phyloP scores from a whole-genome alignment of 129 eudicot species.

The Helianthus tuberosus region DNA sequence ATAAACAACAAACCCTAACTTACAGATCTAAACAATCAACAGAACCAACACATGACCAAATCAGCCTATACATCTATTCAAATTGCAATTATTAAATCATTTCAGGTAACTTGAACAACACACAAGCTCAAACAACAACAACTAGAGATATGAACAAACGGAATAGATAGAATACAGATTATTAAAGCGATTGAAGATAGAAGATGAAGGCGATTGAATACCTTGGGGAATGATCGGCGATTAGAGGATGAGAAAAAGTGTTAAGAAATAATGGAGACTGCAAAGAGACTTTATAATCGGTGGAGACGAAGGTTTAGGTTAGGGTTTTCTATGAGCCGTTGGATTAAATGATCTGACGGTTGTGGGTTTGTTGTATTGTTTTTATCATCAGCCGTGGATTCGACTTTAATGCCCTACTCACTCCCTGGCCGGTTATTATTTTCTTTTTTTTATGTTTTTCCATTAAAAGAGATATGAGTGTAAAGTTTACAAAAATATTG shows the following conservation, averaged over 20 bases:
- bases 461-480: too few relatives aligned
- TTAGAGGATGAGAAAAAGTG: background rate
- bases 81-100: background rate
- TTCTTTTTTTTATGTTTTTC: too few relatives aligned
- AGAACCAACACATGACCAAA: background rate
- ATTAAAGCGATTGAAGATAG: background rate
- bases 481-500: too few relatives aligned
- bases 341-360: slow-evolving; percentile 7
- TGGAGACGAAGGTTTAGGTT: background rate
- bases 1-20: too few relatives aligned
- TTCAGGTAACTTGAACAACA: background rate
- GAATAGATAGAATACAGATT: background rate
- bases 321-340: slow-evolving; percentile 10
- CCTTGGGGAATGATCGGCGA: slow-evolving; percentile 11
- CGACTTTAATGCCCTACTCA: slow-evolving; percentile 1
- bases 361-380: background rate
- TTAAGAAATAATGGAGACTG: background rate
- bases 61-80: background rate
- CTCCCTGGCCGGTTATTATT: background rate
- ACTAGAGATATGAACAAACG: background rate
- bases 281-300: slow-evolving; percentile 12
- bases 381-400: slow-evolving; percentile 12
- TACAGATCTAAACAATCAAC: too few relatives aligned
- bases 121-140: background rate
- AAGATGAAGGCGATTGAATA: background rate